A percentile compares a stretch with the other conserved stretches of the same genome.
Evolutionary conservation across 2,329 filamentous ascomycete species (phyloP).

Genomic region (Colletotrichum horii): DNA sequence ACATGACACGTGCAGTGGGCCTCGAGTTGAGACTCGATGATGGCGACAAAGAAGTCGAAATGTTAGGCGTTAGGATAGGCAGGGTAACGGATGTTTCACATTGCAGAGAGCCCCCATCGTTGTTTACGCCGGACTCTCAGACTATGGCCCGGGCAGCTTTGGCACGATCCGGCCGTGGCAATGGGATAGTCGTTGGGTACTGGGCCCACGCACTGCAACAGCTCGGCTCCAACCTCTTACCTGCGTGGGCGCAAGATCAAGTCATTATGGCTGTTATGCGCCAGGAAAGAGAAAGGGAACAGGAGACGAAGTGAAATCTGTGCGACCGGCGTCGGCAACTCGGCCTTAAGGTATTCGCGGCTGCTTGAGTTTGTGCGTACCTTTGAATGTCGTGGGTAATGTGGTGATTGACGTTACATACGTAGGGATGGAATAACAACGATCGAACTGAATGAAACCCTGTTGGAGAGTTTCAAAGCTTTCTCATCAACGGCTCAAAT

Average conservation of each 20-base stretch:
- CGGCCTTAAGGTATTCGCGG: neutral
- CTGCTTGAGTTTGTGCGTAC: no score
- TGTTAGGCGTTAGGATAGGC: neutral
- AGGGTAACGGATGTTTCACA: neutral
- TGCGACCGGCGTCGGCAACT: neutral
- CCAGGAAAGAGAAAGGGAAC: neutral
- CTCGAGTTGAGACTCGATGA: neutral
- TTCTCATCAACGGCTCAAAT: neutral
- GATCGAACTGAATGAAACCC: neutral
- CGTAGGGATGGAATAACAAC: no score
- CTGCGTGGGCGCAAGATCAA: neutral
- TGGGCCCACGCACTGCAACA: neutral
- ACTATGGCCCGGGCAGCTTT: neutral
- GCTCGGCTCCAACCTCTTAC: neutral
- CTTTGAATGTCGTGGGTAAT: no score
- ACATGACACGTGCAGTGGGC: neutral
- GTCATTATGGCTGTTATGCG: neutral
- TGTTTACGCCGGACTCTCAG: neutral
- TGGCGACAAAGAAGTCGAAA: neutral
- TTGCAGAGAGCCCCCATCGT: neutral
- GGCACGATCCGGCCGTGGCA: neutral
- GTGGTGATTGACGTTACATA: no score
- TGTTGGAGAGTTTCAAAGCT: neutral
- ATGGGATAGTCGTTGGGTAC: neutral
- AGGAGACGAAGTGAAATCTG: neutral